Percentiles rank a stretch among this genome's conserved stretches.
Conservation (phyloP, 208 protist species). For the Trypanosoma rangeli region DNA sequence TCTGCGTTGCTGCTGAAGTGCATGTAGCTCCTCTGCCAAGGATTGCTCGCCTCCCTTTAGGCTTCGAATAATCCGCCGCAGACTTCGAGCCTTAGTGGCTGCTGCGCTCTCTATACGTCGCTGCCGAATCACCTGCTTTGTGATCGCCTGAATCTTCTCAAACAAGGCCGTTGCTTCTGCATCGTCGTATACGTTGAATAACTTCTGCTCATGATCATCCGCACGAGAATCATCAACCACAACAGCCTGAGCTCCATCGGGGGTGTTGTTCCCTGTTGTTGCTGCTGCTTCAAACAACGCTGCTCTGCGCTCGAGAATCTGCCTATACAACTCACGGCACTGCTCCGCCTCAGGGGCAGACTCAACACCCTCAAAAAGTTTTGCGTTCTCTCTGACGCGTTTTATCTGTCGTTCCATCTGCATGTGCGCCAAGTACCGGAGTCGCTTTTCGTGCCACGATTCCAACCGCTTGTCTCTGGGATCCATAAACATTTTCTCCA, state of each 20-base stretch:
- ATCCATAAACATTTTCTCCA: constrained; percentile 84
- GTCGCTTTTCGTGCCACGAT: constrained; percentile 71
- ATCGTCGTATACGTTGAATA: constrained; percentile 65
- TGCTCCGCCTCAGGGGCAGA: constrained; percentile 46
- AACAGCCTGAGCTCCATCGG: not conserved
- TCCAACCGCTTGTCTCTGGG: constrained; percentile 64
- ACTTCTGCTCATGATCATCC: not conserved
- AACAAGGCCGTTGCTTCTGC: constrained; percentile 58
- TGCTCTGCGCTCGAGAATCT: constrained; percentile 43
- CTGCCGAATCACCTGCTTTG: constrained; percentile 27
- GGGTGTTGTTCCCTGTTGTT: not conserved
- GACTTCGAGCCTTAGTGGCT: constrained; percentile 12
- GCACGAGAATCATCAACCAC: not conserved
- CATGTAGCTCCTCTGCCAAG: constrained; percentile 36
- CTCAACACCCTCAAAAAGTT: constrained; percentile 64
- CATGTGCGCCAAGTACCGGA: constrained; percentile 80
- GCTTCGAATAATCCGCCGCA: constrained; percentile 24
- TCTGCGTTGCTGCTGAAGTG: constrained; percentile 51
- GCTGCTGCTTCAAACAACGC: not conserved
- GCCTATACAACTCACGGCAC: constrained; percentile 50
- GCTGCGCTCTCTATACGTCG: constrained; percentile 33
- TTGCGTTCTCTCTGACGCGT: constrained; percentile 69
- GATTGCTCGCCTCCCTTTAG: constrained; percentile 13
- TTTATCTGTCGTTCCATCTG: constrained; percentile 85
- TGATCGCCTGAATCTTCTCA: constrained; percentile 65